A percentile compares a stretch with the other conserved stretches of the same genome.
Evolutionary conservation across 352 stramenopile species (phyloP).

Genomic region (Pythium biforme): DNA sequence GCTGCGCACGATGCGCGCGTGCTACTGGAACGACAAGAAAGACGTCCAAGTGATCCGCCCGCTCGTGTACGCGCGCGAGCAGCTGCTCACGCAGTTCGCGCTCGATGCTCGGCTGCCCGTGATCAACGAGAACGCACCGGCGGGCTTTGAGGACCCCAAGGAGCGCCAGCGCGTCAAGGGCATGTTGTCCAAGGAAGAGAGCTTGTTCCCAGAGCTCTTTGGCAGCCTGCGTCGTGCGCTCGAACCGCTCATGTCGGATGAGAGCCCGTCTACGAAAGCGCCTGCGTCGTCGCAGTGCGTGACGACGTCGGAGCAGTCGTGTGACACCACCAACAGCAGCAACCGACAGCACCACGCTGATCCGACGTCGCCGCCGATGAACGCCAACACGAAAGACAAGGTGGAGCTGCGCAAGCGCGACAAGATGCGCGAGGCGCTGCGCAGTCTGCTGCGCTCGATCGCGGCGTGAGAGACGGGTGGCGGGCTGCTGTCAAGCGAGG

Average conservation of each 20-base stretch:
- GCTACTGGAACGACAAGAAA: constrained; percentile 92
- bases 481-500: background rate
- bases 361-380: background rate
- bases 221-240: constrained; percentile 38
- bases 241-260: constrained; percentile 56
- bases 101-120: constrained; percentile 84
- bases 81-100: constrained; percentile 71
- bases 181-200: constrained; percentile 90
- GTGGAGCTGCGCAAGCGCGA: constrained; percentile 25
- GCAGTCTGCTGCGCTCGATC: constrained; percentile 21
- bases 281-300: constrained; percentile 1
- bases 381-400: background rate
- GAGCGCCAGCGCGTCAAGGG: constrained; percentile 95
- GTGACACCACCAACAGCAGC: background rate
- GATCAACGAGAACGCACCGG: constrained; percentile 97
- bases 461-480: background rate
- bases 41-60: constrained; percentile 94
- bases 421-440: constrained; percentile 26
- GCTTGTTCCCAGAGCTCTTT: constrained; percentile 71
- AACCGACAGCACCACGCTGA: background rate
- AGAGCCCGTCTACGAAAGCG: constrained; percentile 4
- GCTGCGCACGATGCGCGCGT: constrained; percentile 93
- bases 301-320: constrained; percentile 19
- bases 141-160: constrained; percentile 95
- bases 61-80: constrained; percentile 92